These are phyloP conservation scores for Solanum dulcamara DNA, from an alignment of 257 asterid species.

Conservation along the genomic window DNA sequence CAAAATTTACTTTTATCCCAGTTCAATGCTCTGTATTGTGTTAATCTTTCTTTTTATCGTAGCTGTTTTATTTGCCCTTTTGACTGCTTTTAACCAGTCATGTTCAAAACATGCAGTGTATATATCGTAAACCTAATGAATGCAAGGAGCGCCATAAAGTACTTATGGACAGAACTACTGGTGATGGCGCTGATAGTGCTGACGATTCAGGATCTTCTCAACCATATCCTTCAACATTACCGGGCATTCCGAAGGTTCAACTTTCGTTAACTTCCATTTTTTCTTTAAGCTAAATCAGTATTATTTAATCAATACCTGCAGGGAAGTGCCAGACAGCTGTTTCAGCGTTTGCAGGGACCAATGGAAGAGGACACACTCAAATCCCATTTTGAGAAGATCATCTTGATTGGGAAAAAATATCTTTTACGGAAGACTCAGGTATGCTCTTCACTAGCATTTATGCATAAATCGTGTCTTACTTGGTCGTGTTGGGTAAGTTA, in stretches of 20 bases:
- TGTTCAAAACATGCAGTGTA: slow-evolving; percentile 31
- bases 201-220: slow-evolving; percentile 97
- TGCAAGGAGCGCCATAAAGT: slow-evolving; percentile 92
- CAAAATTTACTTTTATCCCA: not conserved
- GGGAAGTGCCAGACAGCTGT: slow-evolving; percentile 98
- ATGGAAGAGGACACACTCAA: slow-evolving; percentile 91
- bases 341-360: slow-evolving; percentile 93
- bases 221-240: slow-evolving; percentile 81
- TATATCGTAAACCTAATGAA: slow-evolving; percentile 85
- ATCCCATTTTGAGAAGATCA: slow-evolving; percentile 91
- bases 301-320: slow-evolving; percentile 25
- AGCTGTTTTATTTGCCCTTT: not conserved
- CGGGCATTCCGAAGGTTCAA: slow-evolving; percentile 92
- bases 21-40: not conserved
- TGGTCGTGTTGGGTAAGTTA: not conserved
- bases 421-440: slow-evolving; percentile 64
- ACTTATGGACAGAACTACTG: slow-evolving; percentile 64
- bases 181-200: slow-evolving; percentile 94
- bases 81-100: not conserved
- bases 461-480: not conserved
- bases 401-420: slow-evolving; percentile 53
- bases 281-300: slow-evolving; percentile 3
- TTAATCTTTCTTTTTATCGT: not conserved
- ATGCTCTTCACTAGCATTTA: not conserved
- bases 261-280: not conserved